Conservation (phyloP, 1,284 basidiomycete genomes). For the Megacollybia platyphylla region DNA sequence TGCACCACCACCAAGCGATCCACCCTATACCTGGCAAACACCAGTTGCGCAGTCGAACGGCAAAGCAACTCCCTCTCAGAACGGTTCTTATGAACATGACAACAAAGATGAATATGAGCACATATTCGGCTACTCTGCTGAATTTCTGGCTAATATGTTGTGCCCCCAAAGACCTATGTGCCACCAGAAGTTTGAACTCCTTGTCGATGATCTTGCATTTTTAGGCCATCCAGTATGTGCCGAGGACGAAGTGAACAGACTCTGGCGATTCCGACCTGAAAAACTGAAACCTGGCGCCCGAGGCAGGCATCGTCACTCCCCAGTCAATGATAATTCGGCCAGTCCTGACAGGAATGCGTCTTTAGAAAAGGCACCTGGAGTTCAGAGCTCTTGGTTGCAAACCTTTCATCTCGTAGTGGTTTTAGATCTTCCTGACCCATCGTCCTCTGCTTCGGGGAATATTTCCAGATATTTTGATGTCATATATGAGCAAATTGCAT, state of each 20-base stretch:
- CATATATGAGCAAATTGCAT: constrained; percentile 79
- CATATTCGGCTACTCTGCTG: constrained; percentile 70
- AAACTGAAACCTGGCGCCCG: constrained; percentile 33
- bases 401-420: constrained; percentile 86
- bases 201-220: constrained; percentile 89
- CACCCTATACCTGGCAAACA: constrained; percentile 45
- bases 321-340: constrained; percentile 14
- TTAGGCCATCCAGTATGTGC: constrained; percentile 89
- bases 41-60: constrained; percentile 24
- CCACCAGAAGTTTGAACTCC: constrained; percentile 89
- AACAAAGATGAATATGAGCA: constrained; percentile 45
- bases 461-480: constrained; percentile 70
- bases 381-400: constrained; percentile 43
- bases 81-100: constrained; percentile 22
- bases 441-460: constrained; percentile 65
- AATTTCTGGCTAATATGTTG: constrained; percentile 74
- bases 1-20: constrained; percentile 13
- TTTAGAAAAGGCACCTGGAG: constrained; percentile 16
- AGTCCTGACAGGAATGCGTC: constrained; percentile 16
- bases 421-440: constrained; percentile 82
- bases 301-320: constrained; percentile 30
- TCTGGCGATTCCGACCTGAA: constrained; percentile 60
- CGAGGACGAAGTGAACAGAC: constrained; percentile 43
- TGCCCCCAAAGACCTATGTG: constrained; percentile 74
- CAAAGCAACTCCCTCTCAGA: constrained; percentile 28